phyloP scores from a whole-genome alignment of 2,329 filamentous ascomycete species.

The Fusarium neocosmosporiellum region DNA sequence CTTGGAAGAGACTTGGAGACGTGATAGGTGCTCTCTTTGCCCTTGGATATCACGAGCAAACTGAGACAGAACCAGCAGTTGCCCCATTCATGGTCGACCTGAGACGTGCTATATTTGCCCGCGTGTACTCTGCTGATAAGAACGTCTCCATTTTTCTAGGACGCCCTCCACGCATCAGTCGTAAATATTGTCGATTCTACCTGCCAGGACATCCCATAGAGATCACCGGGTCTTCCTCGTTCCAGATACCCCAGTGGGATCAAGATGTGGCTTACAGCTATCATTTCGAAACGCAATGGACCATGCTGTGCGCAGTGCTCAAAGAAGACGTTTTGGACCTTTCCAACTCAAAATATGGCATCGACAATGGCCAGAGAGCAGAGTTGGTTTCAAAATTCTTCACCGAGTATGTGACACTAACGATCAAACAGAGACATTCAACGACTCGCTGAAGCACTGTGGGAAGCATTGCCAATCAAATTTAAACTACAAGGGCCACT shows the following conservation, averaged over 20 bases:
- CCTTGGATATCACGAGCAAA: conserved; percentile 58
- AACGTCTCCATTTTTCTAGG: conserved; percentile 62
- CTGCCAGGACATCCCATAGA: conserved; percentile 10
- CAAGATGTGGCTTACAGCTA: not conserved
- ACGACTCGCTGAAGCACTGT: not conserved
- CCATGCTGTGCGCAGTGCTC: conserved; percentile 11
- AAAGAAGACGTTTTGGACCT: conserved; percentile 30
- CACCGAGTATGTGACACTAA: not conserved
- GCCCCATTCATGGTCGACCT: conserved; percentile 56
- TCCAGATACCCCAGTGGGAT: conserved; percentile 1
- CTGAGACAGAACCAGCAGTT: conserved; percentile 25
- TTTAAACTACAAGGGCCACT: conserved; percentile 5
- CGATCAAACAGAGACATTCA: not conserved
- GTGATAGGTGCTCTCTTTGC: conserved; percentile 59
- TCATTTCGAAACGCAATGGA: conserved; percentile 17
- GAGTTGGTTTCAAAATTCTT: conserved; percentile 1
- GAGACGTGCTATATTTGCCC: conserved; percentile 53
- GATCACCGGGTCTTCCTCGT: not conserved
- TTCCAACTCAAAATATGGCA: not conserved
- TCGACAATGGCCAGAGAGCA: not conserved
- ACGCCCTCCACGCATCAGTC: conserved; percentile 58
- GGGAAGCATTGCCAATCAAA: conserved; percentile 5
- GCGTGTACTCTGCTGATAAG: conserved; percentile 59
- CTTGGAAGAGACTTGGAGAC: conserved; percentile 60
- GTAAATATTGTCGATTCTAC: conserved; percentile 54